Conservation (phyloP, 345 rosid species). For the Hevea brasiliensis region DNA sequence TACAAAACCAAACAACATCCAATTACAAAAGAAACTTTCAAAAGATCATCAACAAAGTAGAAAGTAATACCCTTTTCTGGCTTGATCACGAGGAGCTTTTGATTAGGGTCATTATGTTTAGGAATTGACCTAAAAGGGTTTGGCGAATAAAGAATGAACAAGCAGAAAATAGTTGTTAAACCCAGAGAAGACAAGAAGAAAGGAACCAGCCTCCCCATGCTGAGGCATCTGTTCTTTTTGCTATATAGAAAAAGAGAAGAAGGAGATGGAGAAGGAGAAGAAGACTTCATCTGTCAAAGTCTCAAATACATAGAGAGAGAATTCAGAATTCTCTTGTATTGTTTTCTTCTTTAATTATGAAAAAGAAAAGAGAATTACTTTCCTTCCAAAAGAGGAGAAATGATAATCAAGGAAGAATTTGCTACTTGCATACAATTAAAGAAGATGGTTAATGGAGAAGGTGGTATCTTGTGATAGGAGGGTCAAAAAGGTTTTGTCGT, state of each 20-base stretch:
- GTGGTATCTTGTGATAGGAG: constrained; percentile 9
- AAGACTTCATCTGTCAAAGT: constrained; percentile 26
- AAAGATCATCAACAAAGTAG: neutral
- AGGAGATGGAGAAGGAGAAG: constrained; percentile 6
- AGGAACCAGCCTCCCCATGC: constrained; percentile 38
- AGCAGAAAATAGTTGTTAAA: constrained; percentile 49
- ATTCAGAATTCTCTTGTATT: neutral
- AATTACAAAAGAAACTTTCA: too few relatives aligned
- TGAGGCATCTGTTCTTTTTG: constrained; percentile 42
- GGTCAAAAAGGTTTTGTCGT: neutral
- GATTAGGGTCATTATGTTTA: constrained; percentile 25
- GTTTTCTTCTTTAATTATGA: too few relatives aligned
- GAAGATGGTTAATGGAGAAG: neutral
- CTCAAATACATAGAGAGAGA: neutral
- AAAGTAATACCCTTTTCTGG: constrained; percentile 13
- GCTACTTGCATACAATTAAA: neutral
- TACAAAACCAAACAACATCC: neutral
- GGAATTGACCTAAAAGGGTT: constrained; percentile 40
- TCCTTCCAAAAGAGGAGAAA: too few relatives aligned
- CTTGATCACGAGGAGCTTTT: constrained; percentile 12
- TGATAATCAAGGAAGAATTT: neutral
- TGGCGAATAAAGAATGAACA: constrained; percentile 54
- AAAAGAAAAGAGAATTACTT: neutral
- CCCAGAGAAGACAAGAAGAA: constrained; percentile 46
- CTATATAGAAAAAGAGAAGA: constrained; percentile 5